phyloP scores from a whole-genome alignment of 257 asterid species.

The Solanum gracilifrons region DNA sequence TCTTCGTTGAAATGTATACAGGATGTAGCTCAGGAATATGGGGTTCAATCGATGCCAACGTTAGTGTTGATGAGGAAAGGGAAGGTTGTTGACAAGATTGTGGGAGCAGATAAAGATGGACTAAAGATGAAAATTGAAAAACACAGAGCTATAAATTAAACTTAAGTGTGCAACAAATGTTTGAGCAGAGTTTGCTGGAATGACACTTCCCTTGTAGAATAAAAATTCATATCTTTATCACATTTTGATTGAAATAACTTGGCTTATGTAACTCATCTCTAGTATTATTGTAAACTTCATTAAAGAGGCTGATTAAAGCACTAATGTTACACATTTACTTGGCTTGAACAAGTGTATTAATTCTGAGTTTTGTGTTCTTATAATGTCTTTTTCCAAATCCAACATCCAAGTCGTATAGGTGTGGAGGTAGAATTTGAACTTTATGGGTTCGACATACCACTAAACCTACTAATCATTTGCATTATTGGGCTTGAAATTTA shows the following conservation, averaged over 20 bases:
- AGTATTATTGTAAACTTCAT: background rate
- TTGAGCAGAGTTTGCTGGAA: background rate
- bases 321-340: background rate
- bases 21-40: constrained; percentile 38
- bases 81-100: constrained; percentile 43
- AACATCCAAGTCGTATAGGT: background rate
- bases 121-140: constrained; percentile 43
- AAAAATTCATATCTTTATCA: background rate
- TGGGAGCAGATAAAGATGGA: constrained; percentile 46
- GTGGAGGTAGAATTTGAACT: background rate
- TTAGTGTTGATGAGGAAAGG: constrained; percentile 54
- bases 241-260: background rate
- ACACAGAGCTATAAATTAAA: constrained; percentile 13
- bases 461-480: background rate
- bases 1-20: no score
- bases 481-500: no score
- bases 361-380: background rate
- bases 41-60: constrained; percentile 58
- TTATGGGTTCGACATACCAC: background rate
- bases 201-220: background rate
- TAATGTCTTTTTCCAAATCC: background rate
- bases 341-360: background rate
- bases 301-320: background rate
- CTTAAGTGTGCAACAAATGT: background rate
- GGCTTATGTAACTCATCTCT: background rate